A percentile compares a stretch with the other conserved stretches of the same genome.
These are phyloP conservation scores for Porphyridium purpureum DNA, from an alignment of 23 red algal species.

Conservation along the genomic window DNA sequence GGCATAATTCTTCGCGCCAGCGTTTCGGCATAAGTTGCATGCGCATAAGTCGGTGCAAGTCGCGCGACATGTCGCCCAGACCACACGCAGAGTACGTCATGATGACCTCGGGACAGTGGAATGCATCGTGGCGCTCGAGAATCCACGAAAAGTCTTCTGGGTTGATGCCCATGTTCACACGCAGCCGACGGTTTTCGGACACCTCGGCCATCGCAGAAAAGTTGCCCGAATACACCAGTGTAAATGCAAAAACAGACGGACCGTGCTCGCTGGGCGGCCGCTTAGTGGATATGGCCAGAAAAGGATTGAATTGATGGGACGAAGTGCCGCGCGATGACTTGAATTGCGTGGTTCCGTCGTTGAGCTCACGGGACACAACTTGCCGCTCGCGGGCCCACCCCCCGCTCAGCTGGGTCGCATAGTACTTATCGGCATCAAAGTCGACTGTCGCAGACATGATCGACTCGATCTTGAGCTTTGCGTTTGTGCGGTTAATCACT, in stretches of 20 bases:
- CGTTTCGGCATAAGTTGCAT: constrained; percentile 62
- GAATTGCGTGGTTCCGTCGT: constrained; percentile 51
- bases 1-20: constrained; percentile 57
- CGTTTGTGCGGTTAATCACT: constrained; percentile 41
- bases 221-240: constrained; percentile 89
- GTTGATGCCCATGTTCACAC: constrained; percentile 87
- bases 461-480: constrained; percentile 31
- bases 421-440: constrained; percentile 82
- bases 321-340: constrained; percentile 64
- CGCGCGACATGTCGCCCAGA: constrained; percentile 42
- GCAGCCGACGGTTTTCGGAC: constrained; percentile 59
- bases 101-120: constrained; percentile 70
- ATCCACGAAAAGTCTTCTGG: constrained; percentile 83
- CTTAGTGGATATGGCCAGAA: constrained; percentile 43
- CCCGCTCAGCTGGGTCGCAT: constrained; percentile 82
- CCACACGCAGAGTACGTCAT: constrained; percentile 58
- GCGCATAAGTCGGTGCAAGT: constrained; percentile 59
- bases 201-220: constrained; percentile 66
- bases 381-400: constrained; percentile 91
- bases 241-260: constrained; percentile 38
- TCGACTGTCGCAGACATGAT: constrained; percentile 78
- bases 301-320: constrained; percentile 93
- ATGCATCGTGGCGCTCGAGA: constrained; percentile 49
- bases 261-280: constrained; percentile 42
- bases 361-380: constrained; percentile 41